Percentiles rank a stretch among this genome's conserved stretches.
phyloP scores from a whole-genome alignment of 2,329 filamentous ascomycete species.

The Catunica adiposa region DNA sequence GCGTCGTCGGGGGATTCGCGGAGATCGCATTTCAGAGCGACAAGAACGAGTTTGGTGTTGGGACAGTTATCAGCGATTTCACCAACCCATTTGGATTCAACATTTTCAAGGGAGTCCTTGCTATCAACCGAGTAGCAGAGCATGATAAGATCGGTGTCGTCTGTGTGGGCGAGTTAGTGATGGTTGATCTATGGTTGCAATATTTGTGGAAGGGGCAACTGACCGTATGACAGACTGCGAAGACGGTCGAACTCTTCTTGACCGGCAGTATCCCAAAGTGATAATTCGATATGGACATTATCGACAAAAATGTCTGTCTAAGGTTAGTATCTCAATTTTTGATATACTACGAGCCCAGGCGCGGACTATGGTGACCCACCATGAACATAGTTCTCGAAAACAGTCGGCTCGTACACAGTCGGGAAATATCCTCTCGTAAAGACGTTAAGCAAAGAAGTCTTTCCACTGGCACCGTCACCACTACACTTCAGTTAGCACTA shows the following conservation, averaged over 20 bases:
- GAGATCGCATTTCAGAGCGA: slow-evolving; percentile 92
- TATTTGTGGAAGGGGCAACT: slow-evolving; percentile 5
- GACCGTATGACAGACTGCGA: slow-evolving; percentile 84
- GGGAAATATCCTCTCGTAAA: slow-evolving; percentile 99
- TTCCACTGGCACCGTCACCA: slow-evolving; percentile 90
- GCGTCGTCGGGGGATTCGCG: slow-evolving; percentile 62
- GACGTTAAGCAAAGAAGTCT: slow-evolving; percentile 92
- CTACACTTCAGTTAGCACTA: slow-evolving; percentile 27
- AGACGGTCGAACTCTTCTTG: slow-evolving; percentile 98
- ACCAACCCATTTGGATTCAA: slow-evolving; percentile 94
- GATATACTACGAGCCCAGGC: not conserved
- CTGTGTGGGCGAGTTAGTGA: slow-evolving; percentile 19
- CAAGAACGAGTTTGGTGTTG: slow-evolving; percentile 82
- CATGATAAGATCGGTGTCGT: slow-evolving; percentile 95
- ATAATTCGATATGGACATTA: slow-evolving; percentile 89
- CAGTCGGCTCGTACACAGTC: slow-evolving; percentile 94
- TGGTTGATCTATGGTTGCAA: too few relatives aligned
- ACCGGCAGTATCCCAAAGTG: slow-evolving; percentile 93
- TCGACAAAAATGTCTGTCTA: slow-evolving; percentile 87
- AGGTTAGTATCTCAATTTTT: not conserved
- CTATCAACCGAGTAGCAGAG: slow-evolving; percentile 97
- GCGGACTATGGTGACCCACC: slow-evolving; percentile 35
- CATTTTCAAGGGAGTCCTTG: slow-evolving; percentile 91
- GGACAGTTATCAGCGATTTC: slow-evolving; percentile 98
- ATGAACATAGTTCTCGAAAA: slow-evolving; percentile 98